These are phyloP conservation scores for Neurospora sp. DNA, from an alignment of 495 filamentous ascomycete genomes.

Conservation along the genomic window DNA sequence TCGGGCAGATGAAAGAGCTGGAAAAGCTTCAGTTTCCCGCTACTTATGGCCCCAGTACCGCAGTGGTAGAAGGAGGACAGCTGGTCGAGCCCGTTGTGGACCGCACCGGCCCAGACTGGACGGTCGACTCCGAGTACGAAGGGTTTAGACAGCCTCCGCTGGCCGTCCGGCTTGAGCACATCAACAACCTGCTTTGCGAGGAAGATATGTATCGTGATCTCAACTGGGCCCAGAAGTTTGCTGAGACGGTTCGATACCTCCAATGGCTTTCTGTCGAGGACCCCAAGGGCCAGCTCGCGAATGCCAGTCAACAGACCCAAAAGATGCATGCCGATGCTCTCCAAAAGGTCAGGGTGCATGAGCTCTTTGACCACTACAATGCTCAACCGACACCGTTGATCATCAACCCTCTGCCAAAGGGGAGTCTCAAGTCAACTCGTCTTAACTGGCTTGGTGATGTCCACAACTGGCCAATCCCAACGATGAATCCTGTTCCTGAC, in stretches of 20 bases:
- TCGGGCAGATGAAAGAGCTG: not conserved
- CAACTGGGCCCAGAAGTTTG: slow-evolving; percentile 14
- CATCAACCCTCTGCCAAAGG: slow-evolving; percentile 1
- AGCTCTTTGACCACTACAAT: slow-evolving; percentile 17
- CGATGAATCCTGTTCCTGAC: not conserved
- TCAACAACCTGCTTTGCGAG: slow-evolving; percentile 22
- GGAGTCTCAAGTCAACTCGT: slow-evolving; percentile 9
- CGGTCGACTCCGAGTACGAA: slow-evolving; percentile 10
- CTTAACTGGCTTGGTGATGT: slow-evolving; percentile 11
- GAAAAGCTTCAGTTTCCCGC: not conserved
- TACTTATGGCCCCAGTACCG: not conserved
- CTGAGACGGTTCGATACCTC: slow-evolving; percentile 16
- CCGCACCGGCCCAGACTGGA: slow-evolving; percentile 12
- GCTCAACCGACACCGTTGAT: slow-evolving; percentile 7
- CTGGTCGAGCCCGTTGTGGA: not conserved
- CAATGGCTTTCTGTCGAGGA: slow-evolving; percentile 16
- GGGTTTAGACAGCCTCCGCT: slow-evolving; percentile 15
- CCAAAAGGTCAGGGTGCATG: slow-evolving; percentile 14
- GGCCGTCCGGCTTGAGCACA: slow-evolving; percentile 12
- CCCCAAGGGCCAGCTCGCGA: slow-evolving; percentile 5
- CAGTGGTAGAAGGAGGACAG: not conserved
- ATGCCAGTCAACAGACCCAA: slow-evolving; percentile 8
- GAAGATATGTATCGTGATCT: slow-evolving; percentile 21
- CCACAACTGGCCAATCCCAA: slow-evolving; percentile 9
- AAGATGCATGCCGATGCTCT: slow-evolving; percentile 15